A percentile compares a stretch with the other conserved stretches of the same genome.
phyloP scores from a whole-genome alignment of 2,329 filamentous ascomycete genomes.

The Akanthomyces dipterigenus region DNA sequence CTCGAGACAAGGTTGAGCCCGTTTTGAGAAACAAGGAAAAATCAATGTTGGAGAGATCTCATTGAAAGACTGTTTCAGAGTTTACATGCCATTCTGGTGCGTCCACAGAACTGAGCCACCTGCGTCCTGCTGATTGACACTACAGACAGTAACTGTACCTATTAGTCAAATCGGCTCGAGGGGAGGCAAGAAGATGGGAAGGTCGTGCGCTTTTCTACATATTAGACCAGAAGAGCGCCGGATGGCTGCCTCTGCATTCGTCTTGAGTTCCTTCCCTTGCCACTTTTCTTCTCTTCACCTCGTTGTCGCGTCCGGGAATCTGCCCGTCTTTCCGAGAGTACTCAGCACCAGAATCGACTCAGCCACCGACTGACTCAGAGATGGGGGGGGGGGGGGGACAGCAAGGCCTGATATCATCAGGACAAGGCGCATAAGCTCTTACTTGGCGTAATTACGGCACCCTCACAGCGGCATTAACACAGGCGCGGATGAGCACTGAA shows the following conservation, averaged over 20 bases:
- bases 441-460: not conserved
- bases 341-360: not conserved
- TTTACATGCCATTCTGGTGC: not conserved
- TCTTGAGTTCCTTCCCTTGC: not conserved
- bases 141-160: too few species aligned
- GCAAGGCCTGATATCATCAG: not conserved
- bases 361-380: not conserved
- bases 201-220: not conserved
- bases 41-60: not conserved
- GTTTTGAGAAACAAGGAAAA: not conserved
- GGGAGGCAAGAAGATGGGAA: too few species aligned
- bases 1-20: not conserved
- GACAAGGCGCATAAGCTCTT: not conserved
- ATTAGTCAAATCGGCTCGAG: too few species aligned
- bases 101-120: not conserved
- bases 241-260: not conserved
- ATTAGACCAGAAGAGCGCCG: not conserved
- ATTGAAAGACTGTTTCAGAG: not conserved
- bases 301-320: not conserved
- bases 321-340: not conserved
- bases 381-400: not conserved
- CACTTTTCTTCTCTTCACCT: not conserved
- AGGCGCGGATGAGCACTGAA: not conserved
- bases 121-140: too few species aligned
- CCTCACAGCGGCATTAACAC: not conserved